Evolutionary conservation across 805 yeast species (phyloP), one percentile per base, ranked within the genome.

Genomic region (Metschnikowia koreensis): DNA sequence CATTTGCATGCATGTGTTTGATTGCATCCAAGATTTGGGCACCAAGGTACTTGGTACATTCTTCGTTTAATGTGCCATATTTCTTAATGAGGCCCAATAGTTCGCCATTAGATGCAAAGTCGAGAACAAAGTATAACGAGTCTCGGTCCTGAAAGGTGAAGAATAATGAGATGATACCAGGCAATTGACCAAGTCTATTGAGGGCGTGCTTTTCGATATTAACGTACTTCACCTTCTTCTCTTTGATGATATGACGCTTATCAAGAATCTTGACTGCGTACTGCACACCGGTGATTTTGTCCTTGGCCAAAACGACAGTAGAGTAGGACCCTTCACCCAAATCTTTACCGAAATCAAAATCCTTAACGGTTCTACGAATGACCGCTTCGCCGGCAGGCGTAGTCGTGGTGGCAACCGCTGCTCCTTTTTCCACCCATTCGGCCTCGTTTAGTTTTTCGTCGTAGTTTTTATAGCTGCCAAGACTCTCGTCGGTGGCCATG

Each of bases 171-270:
- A 88, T 80, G 6, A 88, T 77, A 3, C 92, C 90, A 59, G 76
- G 68, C 44, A 86, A 67, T 50, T 76, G 68, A 46, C 83, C 84
- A 53, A 88, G 73, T 52, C 91, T 72, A 62, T 87, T 87, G 58
- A 88, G 74, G 0, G 96, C 87, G 63, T 85, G 86, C 62, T 88
- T 88, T 63, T 88, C 96, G 49, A 88, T 86, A 63, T 86, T 87
- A 45, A 88, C 96, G 65, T 88, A 88, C 63, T 88, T 87, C 33
- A 87, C 94, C 62, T 88, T 88, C 66, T 87, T 88, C 63, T 88
- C 96, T 57, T 81, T 83, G 49, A 88, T 87, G 46, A 88, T 82
- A 63, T 88, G 93, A 51, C 86, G 77, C 64, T 88, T 88, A 65
- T 85, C 90, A 50, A 88, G 69, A 3, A 87, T 81, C 64, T 88